Evolutionary conservation across 1,284 basidiomycete genomes (phyloP), one percentile per base, ranked within the genome.

Genomic region (Cutaneotrichosporon cyanovorans): DNA sequence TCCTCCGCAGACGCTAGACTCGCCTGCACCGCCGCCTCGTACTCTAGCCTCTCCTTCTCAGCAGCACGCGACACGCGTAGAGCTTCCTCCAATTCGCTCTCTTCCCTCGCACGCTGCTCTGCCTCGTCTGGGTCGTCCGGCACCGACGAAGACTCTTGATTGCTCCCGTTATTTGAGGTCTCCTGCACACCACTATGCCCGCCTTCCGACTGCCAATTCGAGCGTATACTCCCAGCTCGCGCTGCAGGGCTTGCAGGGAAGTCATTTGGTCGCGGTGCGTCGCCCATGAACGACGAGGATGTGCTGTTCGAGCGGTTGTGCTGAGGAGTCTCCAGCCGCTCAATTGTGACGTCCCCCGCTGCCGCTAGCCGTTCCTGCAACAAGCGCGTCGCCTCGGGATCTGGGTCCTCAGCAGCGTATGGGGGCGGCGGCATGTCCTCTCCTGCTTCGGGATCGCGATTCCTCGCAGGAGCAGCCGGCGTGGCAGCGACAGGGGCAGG

Each of bases 31-130:
- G 63, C 68, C 33, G 65, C 59, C 37, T 67, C 63, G 33, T 66
- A 46, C 43, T 68, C 66, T 28, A 59, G 47, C 19, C 62, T 49
- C 46, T 70, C 68, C 42, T 59, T 43, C 45, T 66, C 62, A 4
- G 53, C 49, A 2, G 51, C 51, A 3, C 58, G 37, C 23, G 61
- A 63, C 5, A 51, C 51, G 23, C 68, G 50, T 41, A 62, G 62
- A 2, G 66, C 68, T 51, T 70, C 68, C 16, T 64, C 66, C 19
- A 67, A 50, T 43, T 65, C 58, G 32, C 60, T 63, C 45, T 67
- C 65, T 42, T 70, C 68, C 47, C 62, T 59, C 11, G 58, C 57
- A 16, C 54, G 45, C 12, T 57, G 50, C 43, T 63, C 58, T 33
- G 63, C 60, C 1, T 49, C 42, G 2, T 36, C 30, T 22, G 22